Evolutionary conservation across 371 early-diverging fungal species (phyloP), one percentile per base, ranked within the genome.

Genomic region (Paraphysoderma sedebokerense): DNA sequence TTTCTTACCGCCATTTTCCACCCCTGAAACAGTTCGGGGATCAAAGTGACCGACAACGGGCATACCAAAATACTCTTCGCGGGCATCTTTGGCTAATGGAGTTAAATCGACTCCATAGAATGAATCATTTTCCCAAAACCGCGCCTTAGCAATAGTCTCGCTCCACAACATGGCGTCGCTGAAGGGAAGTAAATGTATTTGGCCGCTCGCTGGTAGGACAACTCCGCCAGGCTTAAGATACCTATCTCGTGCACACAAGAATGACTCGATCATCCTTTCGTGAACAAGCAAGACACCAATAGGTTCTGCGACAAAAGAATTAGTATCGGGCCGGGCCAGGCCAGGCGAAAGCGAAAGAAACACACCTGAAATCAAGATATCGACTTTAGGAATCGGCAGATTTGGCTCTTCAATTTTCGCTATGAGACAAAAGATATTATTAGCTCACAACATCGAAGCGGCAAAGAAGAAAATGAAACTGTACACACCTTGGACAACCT

Each of bases 221-320:
- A 81, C 74, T 31, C 93, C 98, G 2, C 88, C 89, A 5, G 90
- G 87, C 47, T 91, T 91, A 52, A 97, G 59, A 52, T 77, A 95
- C 33, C 75, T 70, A 59, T 97, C 92, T 36, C 91, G 73, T n/a
- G 86, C 87, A 58, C 75, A 64, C 46, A 87, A 65, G 53, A 79
- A 87, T 42, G 78, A 78, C 60, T 87, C 85, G 45, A 85, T 66
- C 66, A 67, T 67, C 5, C 69, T 33, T 26, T 24, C 95, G 51
- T 95, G 93, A 32, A 95, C 86, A 31, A 93, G 71, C 31, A 97
- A 63, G 12, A 97, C 95, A 41, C 87, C 91, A 54, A 97, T 95
- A 12, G 95, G 95, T 59, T 97, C 98, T n/a, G n/a, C n/a, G n/a
- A n/a, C n/a, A n/a, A n/a, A n/a, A n/a, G n/a, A n/a, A n/a, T n/a